Percentiles rank a stretch among this genome's conserved stretches.
Conservation (phyloP, 768 basidiomycete species). For the Amanita brunnescens region DNA sequence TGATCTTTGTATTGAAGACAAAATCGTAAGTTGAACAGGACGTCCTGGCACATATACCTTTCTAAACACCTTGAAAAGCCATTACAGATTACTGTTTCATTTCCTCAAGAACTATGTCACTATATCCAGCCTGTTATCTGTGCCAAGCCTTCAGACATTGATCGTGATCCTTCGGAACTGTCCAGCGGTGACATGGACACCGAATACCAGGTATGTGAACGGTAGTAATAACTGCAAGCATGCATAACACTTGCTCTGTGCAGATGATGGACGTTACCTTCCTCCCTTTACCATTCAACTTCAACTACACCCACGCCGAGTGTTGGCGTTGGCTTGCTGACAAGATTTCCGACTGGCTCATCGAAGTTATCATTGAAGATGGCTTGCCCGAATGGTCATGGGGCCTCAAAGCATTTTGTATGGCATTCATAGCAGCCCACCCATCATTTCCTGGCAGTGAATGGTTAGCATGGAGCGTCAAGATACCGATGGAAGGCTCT, state of each 20-base stretch:
- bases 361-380: not conserved
- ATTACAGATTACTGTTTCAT: not conserved
- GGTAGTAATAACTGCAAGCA: not conserved
- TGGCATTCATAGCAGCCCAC: slow-evolving; percentile 6
- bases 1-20: not conserved
- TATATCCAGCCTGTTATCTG: not conserved
- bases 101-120: not conserved
- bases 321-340: slow-evolving; percentile 7
- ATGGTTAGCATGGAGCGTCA: slow-evolving; percentile 7
- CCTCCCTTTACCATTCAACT: slow-evolving; percentile 5
- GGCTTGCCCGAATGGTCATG: not conserved
- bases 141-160: not conserved
- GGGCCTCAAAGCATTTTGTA: not conserved
- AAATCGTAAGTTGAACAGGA: not conserved
- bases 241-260: not conserved
- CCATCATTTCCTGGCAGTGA: slow-evolving; percentile 8
- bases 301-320: slow-evolving; percentile 3
- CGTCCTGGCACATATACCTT: not conserved
- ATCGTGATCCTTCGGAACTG: no score
- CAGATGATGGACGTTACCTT: slow-evolving; percentile 3
- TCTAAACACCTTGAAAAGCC: not conserved
- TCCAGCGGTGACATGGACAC: not conserved
- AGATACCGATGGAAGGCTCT: slow-evolving; percentile 4
- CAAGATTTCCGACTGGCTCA: slow-evolving; percentile 1
- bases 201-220: not conserved